Evolutionary conservation across 306 rosid genomes (phyloP), one percentile per base, ranked within the genome.

Genomic region (Aeschynomene evenia): DNA sequence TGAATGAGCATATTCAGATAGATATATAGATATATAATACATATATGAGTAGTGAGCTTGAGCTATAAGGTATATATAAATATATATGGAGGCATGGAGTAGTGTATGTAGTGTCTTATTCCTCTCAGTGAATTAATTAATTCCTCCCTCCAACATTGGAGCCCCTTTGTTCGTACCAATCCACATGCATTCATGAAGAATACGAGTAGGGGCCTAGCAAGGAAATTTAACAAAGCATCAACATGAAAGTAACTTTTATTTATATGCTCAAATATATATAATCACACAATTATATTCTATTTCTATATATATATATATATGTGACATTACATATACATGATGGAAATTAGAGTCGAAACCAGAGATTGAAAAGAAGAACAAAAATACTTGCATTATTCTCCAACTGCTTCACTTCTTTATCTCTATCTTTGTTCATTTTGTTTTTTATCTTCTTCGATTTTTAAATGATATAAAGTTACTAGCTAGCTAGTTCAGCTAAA

Each of bases 101-200:
- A 36, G 40, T 8, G 40, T 36, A 11, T n/a, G n/a, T n/a, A 6
- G 14, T 11, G 46, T 61, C n/a, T 54, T 43, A 43, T 70, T 70
- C 45, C n/a, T 16, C 36, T 37, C 36, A 15, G 6, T 69, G 34
- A 40, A 40, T 40, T 40, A n/a, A n/a, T n/a, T n/a, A n/a, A n/a
- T n/a, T n/a, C n/a, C n/a, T n/a, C 7, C 51, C 58, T 24, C 77
- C 15, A 77, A 70, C 68, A 77, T 57, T 57, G 58, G 70, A 39
- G 70, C 64, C 70, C 70, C 64, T 66, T 3, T 66, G 39, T 2
- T 68, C 9, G 71, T 78, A 78, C 82, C 78, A 72, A 59, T 65
- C 74, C 82, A 65, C 82, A 59, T 72, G 82, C 82, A 56, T 55
- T 0, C 10, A 50, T 71, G 39, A 71, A 71, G 13, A 71, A 70